Evolutionary conservation across 164 flowering plant species (phyloP).

Genomic region (Cinnamomum chago): DNA sequence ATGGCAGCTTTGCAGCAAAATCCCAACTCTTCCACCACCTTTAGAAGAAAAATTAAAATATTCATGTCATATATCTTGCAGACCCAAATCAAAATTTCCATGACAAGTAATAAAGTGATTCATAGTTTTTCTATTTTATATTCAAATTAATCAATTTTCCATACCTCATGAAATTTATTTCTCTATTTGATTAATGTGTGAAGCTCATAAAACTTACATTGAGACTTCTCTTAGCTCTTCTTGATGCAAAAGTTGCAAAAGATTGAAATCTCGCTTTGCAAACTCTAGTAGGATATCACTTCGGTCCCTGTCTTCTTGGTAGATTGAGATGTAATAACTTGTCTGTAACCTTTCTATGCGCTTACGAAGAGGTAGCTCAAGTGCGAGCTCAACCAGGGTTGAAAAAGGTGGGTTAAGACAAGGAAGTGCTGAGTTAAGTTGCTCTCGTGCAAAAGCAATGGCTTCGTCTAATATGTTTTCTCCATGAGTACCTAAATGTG

Average conservation of each 20-base stretch:
- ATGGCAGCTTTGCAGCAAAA: conserved; percentile 8
- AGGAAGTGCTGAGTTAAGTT: conserved; percentile 3
- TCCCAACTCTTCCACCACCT: conserved; percentile 13
- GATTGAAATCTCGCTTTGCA: conserved; percentile 15
- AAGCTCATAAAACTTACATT: conserved; percentile 9
- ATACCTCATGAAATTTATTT: no score
- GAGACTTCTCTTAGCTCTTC: conserved; percentile 16
- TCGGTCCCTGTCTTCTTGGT: conserved; percentile 7
- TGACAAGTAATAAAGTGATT: no score
- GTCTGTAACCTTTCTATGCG: conserved; percentile 16
- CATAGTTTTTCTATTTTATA: no score
- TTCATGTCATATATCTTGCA: no score
- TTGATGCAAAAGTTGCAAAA: conserved; percentile 18
- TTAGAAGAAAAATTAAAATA: background rate
- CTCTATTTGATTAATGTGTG: background rate
- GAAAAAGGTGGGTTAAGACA: conserved; percentile 2
- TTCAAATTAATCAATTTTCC: no score
- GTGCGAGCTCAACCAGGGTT: conserved; percentile 12
- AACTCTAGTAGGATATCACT: conserved; percentile 7
- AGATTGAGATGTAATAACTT: conserved; percentile 11
- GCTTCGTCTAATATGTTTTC: conserved; percentile 28
- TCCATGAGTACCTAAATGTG: conserved; percentile 18
- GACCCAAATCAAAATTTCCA: no score
- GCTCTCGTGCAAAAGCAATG: conserved; percentile 16
- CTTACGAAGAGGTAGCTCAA: conserved; percentile 11